These are phyloP conservation scores for Nothomitra cinnamomea DNA, from an alignment of 2,329 filamentous ascomycete species.

Conservation along the genomic window DNA sequence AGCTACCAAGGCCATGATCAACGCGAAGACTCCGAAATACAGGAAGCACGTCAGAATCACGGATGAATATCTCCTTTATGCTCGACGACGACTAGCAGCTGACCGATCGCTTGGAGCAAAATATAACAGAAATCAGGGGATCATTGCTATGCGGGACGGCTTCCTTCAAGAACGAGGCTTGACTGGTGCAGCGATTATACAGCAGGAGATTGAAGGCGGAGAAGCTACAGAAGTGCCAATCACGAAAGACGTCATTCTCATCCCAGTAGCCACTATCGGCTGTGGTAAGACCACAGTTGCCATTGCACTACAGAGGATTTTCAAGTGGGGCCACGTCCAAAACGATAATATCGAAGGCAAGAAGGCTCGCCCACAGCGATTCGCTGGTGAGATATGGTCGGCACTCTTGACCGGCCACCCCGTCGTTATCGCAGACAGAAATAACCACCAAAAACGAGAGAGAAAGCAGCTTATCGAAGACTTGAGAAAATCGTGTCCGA, in stretches of 20 bases:
- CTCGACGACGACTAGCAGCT: conserved; percentile 51
- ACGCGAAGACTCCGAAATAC: conserved; percentile 53
- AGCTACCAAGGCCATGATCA: conserved; percentile 79
- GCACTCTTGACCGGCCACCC: conserved; percentile 40
- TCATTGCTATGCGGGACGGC: conserved; percentile 76
- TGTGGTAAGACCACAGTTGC: conserved; percentile 95
- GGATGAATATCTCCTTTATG: conserved; percentile 75
- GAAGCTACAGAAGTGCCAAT: conserved; percentile 36
- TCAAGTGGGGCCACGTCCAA: conserved; percentile 83
- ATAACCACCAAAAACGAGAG: conserved; percentile 82
- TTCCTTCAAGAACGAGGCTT: conserved; percentile 72
- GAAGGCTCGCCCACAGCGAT: conserved; percentile 55
- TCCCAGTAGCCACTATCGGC: conserved; percentile 81
- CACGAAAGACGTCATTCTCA: conserved; percentile 56
- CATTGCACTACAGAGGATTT: conserved; percentile 63
- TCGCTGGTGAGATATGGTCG: conserved; percentile 53
- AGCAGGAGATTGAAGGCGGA: conserved; percentile 44
- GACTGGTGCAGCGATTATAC: conserved; percentile 78
- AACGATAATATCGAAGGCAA: conserved; percentile 89
- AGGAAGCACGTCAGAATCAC: conserved; percentile 85
- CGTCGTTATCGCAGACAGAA: conserved; percentile 80
- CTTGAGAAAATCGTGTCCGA: conserved; percentile 41
- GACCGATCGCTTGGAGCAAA: conserved; percentile 49
- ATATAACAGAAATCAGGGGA: conserved; percentile 83
- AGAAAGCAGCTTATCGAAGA: conserved; percentile 76